These are phyloP conservation scores for Eucalyptus microcorys DNA, from an alignment of 345 rosid genomes.

Conservation along the genomic window DNA sequence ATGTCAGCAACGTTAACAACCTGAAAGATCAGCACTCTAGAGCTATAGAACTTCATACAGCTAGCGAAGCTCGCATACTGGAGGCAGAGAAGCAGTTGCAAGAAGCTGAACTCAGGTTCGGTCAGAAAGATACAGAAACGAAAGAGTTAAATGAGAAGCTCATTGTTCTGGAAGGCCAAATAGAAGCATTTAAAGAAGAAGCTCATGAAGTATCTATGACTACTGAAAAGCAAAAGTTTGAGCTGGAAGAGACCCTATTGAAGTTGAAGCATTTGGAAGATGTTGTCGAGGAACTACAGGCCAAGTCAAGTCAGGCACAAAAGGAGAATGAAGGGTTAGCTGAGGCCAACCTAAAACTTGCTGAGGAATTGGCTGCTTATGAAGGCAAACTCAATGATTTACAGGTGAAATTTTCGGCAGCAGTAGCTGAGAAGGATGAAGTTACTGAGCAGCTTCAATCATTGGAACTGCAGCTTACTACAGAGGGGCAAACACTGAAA, in stretches of 20 bases:
- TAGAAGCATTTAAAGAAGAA: slow-evolving; percentile 39
- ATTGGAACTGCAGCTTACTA: slow-evolving; percentile 38
- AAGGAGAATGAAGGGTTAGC: slow-evolving; percentile 71
- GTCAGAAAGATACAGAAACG: slow-evolving; percentile 42
- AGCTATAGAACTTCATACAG: slow-evolving; percentile 40
- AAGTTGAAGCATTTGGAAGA: slow-evolving; percentile 53
- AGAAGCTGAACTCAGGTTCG: slow-evolving; percentile 38
- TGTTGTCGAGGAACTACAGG: slow-evolving; percentile 46
- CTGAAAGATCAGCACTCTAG: slow-evolving; percentile 44
- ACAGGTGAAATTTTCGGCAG: slow-evolving; percentile 35
- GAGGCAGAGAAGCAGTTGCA: slow-evolving; percentile 34
- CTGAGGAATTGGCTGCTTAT: slow-evolving; percentile 53
- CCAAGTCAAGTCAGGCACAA: slow-evolving; percentile 46
- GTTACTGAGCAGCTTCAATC: slow-evolving; percentile 42
- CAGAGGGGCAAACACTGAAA: slow-evolving; percentile 59
- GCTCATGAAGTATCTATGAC: slow-evolving; percentile 40
- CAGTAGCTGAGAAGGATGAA: slow-evolving; percentile 49
- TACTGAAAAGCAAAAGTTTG: slow-evolving; percentile 38
- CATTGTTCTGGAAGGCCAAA: slow-evolving; percentile 38
- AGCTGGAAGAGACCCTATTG: slow-evolving; percentile 53
- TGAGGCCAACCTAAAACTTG: slow-evolving; percentile 64
- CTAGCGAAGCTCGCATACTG: slow-evolving; percentile 15
- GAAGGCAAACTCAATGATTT: slow-evolving; percentile 52
- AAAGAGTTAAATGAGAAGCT: slow-evolving; percentile 53
- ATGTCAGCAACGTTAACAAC: slow-evolving; percentile 24